A percentile compares a stretch with the other conserved stretches of the same genome.
Conservation (phyloP, 2,329 filamentous ascomycete genomes). For the Macroventuria anomochaeta region DNA sequence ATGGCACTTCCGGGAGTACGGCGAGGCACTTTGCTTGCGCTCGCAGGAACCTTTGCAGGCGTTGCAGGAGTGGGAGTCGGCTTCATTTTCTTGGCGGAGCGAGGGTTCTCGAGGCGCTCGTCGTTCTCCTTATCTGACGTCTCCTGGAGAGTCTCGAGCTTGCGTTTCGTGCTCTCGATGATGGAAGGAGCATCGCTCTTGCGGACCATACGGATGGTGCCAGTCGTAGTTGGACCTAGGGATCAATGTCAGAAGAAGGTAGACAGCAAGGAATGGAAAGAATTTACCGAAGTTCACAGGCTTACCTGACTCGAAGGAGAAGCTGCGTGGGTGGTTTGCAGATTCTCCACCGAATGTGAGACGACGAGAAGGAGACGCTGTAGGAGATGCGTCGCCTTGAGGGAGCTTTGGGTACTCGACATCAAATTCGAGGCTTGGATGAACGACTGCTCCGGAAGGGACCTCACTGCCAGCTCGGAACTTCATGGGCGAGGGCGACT, state of each 20-base stretch:
- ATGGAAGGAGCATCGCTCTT: slow-evolving; percentile 50
- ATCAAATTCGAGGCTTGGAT: slow-evolving; percentile 36
- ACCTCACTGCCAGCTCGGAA: slow-evolving; percentile 44
- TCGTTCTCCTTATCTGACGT: slow-evolving; percentile 55
- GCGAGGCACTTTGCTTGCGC: slow-evolving; percentile 40
- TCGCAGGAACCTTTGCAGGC: slow-evolving; percentile 39
- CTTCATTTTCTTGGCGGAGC: slow-evolving; percentile 46
- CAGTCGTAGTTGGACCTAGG: slow-evolving; percentile 43
- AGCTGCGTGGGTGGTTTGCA: slow-evolving; percentile 48
- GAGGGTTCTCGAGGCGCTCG: slow-evolving; percentile 36
- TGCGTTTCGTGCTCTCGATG: slow-evolving; percentile 52
- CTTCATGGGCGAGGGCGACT: slow-evolving; percentile 47
- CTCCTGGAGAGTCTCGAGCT: slow-evolving; percentile 49
- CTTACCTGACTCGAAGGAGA: slow-evolving; percentile 57
- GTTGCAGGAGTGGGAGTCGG: slow-evolving; percentile 24
- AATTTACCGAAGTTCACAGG: slow-evolving; percentile 51
- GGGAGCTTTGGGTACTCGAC: slow-evolving; percentile 50
- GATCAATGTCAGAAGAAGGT: background rate
- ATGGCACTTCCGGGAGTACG: slow-evolving; percentile 41
- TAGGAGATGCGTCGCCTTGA: slow-evolving; percentile 30
- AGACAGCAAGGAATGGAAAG: too few relatives aligned
- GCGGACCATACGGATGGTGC: slow-evolving; percentile 53
- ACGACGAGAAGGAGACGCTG: slow-evolving; percentile 41
- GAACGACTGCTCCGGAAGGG: slow-evolving; percentile 40
- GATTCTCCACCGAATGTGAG: slow-evolving; percentile 44